Base-by-base conservation (phyloP, 805 yeast genomes). In the Zygosaccharomyces rouxii region DNA sequence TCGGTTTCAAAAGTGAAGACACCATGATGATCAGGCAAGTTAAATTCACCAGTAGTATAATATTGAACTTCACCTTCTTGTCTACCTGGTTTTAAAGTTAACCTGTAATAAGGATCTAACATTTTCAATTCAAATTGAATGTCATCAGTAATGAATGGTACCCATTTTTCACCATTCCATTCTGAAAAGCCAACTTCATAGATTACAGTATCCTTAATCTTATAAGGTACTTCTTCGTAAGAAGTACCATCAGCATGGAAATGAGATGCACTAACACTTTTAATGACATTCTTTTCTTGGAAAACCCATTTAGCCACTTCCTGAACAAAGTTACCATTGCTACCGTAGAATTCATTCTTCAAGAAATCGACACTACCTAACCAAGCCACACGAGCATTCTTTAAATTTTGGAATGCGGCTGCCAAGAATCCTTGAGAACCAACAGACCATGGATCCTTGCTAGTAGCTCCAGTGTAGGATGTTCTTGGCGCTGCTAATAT, bases 11-110 rank as follows among this genome's bases (percentile, higher is more conserved):
- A 89, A 2, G 97, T 86, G 71, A 89, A 94, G 78, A 94, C 86
- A 49, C 99, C 99, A 68, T 94, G 96, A 62, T 89, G 97, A 67
- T 92, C 97, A 19, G 99, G 99, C 33, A 89, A 69, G 41, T 76
- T 76, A 68, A 94, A 89, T 45, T 72, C 69, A 13, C 69, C 69
- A 16, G 78, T 72, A 18, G 69, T 70, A 60, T 79, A 83, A 60
- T 81, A 83, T n/a, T 75, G 67, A 4, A 71, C 67, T 2, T 58
- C 61, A 10, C 70, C 71, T 26, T 70, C 69, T 2, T 71, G 66
- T 7, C 73, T 73, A 38, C 72, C 62, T 25, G 76, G 73, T 16
- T 66, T 57, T 60, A 94, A 71, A 52, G 76, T 81, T 49, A 92
- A 64, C 62, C 99, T 81, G 64, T 89, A 89, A 72, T 92, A 94